Base-by-base conservation (phyloP, 2,329 filamentous ascomycete species). In the Aspergillus melleus region DNA sequence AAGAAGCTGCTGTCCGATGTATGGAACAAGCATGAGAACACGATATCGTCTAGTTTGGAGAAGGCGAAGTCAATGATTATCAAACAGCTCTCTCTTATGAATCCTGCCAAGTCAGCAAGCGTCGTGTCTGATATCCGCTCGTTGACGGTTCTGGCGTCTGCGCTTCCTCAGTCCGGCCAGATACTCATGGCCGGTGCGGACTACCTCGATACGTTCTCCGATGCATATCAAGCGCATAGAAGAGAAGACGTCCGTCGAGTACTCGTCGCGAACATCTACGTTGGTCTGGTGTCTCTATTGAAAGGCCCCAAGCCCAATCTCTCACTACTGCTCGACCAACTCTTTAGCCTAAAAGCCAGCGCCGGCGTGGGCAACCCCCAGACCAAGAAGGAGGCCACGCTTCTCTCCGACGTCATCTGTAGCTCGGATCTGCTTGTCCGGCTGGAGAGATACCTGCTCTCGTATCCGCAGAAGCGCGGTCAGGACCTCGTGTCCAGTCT, bases 141-240 rank as follows among this genome's bases (percentile, higher is more conserved):
- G 9, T 66, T 80, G 57, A 80, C 77, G 11, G 66, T 78, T 22
- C 65, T 81, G 32, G 64, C 76, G 4, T 77, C 74, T 26, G 65
- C 70, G 26, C 70, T 79, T 57, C 75, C 77, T 22, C 68, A 81
- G 24, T 77, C 77, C 49, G 84, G 82, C 30, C 74, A 79, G 6
- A 81, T 90, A 66, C 88, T 96, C 68, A 84, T 96, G 66, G 90
- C 90, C 0, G 94, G 94, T 1, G 92, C 90, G 54, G 94, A 97
- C 75, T 94, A 95, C 67, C 76, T 96, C 20, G 94, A 97, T 72
- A 86, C 89, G 0, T 81, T 96, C 12, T 70, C 71, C 55, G 78
- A 80, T 61, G 70, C 71, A 30, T 80, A 80, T 61, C 67, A 68
- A 30, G 79, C 79, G 52, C 83, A 88, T 59, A 87, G 86, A 74